Percentiles rank a stretch among this genome's conserved stretches.
Conservation (phyloP, 345 rosid species). For the Gossypium thurberi region DNA sequence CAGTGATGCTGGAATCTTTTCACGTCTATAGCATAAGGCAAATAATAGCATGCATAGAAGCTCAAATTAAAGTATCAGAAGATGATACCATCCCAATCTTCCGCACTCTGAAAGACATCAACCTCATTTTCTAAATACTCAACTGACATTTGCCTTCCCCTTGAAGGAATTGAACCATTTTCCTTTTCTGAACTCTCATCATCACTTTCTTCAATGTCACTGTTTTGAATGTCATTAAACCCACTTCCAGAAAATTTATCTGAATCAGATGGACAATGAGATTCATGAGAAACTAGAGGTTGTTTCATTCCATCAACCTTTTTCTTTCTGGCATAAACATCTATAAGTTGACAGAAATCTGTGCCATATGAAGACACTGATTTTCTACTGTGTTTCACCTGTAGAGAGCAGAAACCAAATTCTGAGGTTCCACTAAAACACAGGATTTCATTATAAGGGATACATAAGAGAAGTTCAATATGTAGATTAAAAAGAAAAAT, state of each 20-base stretch:
- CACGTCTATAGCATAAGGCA: not conserved
- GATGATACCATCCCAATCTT: constrained; percentile 85
- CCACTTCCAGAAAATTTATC: constrained; percentile 12
- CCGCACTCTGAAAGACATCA: constrained; percentile 50
- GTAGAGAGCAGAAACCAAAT: constrained; percentile 21
- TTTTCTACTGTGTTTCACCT: constrained; percentile 79
- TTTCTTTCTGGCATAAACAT: constrained; percentile 37
- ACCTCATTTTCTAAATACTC: constrained; percentile 74
- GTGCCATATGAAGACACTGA: constrained; percentile 46
- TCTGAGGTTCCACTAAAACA: not conserved
- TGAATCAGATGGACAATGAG: constrained; percentile 27
- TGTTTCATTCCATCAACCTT: constrained; percentile 25
- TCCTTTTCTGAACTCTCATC: constrained; percentile 32
- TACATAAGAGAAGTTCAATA: not conserved
- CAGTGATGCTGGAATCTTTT: not conserved
- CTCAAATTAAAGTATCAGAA: constrained; percentile 13
- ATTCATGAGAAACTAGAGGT: constrained; percentile 19
- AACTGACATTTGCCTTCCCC: constrained; percentile 42
- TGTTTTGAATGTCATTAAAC: constrained; percentile 1
- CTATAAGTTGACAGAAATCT: constrained; percentile 57
- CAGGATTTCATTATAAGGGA: not conserved
- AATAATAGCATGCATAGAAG: not conserved
- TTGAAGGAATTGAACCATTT: constrained; percentile 26
- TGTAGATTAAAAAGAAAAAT: not conserved
- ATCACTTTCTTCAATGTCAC: constrained; percentile 29